phyloP scores from a whole-genome alignment of 176 grass and related monocot genomes.

The Aegilops longissima region DNA sequence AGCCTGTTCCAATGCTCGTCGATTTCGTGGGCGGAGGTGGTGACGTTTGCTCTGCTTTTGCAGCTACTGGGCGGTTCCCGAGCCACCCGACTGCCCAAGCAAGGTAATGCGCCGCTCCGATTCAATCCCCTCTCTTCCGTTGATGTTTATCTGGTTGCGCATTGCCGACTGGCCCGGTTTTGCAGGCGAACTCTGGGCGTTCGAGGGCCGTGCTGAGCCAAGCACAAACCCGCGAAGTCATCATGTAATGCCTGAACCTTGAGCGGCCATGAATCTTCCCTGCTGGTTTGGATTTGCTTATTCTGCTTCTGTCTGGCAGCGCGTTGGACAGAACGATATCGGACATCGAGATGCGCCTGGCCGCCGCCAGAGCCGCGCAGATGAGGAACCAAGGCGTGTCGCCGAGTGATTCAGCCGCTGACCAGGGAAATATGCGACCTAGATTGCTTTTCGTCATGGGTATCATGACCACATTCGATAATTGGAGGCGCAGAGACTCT shows the following conservation, averaged over 20 bases:
- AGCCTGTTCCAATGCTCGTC: slow-evolving; percentile 13
- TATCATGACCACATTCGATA: slow-evolving; percentile 53
- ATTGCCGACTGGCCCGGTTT: slow-evolving; percentile 13
- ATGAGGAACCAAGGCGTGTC: slow-evolving; percentile 45
- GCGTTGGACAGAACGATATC: slow-evolving; percentile 66
- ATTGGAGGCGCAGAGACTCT: slow-evolving; percentile 48
- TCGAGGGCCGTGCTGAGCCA: slow-evolving; percentile 29
- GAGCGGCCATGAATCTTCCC: background rate
- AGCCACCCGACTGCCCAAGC: slow-evolving; percentile 37
- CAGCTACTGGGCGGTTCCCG: slow-evolving; percentile 56
- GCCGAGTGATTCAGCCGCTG: slow-evolving; percentile 34
- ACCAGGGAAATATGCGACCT: slow-evolving; percentile 18
- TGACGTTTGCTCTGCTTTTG: slow-evolving; percentile 6
- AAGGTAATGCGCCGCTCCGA: slow-evolving; percentile 18
- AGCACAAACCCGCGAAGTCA: slow-evolving; percentile 50
- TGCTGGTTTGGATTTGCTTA: background rate
- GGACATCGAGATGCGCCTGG: slow-evolving; percentile 60
- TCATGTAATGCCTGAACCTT: slow-evolving; percentile 42
- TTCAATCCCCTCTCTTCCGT: background rate
- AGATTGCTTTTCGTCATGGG: slow-evolving; percentile 66
- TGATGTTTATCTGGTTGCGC: background rate
- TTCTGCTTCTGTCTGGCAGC: slow-evolving; percentile 11
- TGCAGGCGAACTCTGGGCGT: slow-evolving; percentile 28
- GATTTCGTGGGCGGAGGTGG: slow-evolving; percentile 2
- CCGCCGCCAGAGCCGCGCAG: slow-evolving; percentile 51